Evolutionary conservation across 2,329 filamentous ascomycete species (phyloP).

Genomic region (Hypoxylon rubiginosum): DNA sequence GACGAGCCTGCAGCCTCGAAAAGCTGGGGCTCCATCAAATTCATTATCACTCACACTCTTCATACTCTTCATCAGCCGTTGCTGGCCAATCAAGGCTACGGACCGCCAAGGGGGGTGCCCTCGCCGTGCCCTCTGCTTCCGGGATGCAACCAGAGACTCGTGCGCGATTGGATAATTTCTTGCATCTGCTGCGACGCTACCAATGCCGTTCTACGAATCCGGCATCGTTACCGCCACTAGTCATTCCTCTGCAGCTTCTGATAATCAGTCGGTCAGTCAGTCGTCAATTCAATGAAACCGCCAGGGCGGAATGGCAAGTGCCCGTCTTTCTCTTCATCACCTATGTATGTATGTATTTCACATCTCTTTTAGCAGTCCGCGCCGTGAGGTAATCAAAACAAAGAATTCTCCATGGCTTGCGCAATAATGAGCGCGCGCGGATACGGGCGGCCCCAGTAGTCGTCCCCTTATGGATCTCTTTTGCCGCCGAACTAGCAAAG

Average conservation of each 20-base stretch:
- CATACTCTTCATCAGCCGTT: slow-evolving; percentile 11
- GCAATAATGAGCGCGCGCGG: slow-evolving; percentile 29
- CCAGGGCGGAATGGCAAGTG: slow-evolving; percentile 35
- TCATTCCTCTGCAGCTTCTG: slow-evolving; percentile 39
- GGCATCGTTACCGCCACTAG: slow-evolving; percentile 41
- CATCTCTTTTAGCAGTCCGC: slow-evolving; percentile 1
- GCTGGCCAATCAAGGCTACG: slow-evolving; percentile 24
- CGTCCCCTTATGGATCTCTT: slow-evolving; percentile 20
- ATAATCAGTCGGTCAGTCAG: slow-evolving; percentile 35
- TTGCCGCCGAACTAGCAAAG: slow-evolving; percentile 32
- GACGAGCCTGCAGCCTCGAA: slow-evolving; percentile 42
- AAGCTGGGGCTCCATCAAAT: slow-evolving; percentile 46
- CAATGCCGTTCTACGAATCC: slow-evolving; percentile 36
- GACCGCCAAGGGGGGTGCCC: slow-evolving; percentile 14
- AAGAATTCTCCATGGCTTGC: slow-evolving; percentile 18
- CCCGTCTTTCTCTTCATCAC: slow-evolving; percentile 13
- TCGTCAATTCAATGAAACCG: slow-evolving; percentile 39
- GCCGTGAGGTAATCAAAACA: slow-evolving; percentile 11
- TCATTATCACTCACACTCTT: slow-evolving; percentile 37
- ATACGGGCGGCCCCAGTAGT: slow-evolving; percentile 35
- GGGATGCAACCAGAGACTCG: slow-evolving; percentile 37
- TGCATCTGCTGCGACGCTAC: slow-evolving; percentile 41
- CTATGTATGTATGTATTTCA: not conserved
- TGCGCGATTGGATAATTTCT: slow-evolving; percentile 34
- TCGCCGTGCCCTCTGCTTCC: slow-evolving; percentile 16